phyloP scores from a whole-genome alignment of 176 grass and related monocot species.

The Eragrostis nindensis region DNA sequence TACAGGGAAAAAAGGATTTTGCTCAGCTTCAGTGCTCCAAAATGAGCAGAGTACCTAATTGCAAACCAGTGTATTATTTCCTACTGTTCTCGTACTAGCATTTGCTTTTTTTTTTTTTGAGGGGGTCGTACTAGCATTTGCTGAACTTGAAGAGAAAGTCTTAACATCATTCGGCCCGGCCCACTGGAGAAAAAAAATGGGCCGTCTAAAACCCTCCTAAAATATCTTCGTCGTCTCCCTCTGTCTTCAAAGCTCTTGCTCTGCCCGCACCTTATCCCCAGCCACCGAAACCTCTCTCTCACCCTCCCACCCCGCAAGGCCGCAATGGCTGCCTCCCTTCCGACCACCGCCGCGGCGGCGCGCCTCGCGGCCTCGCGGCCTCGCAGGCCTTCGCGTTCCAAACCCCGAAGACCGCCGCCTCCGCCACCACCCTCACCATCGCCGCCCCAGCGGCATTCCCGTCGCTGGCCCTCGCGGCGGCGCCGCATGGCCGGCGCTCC shows the following conservation, averaged over 20 bases:
- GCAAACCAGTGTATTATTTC: no score
- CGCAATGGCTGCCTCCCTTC: slow-evolving; percentile 62
- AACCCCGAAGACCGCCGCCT: not conserved
- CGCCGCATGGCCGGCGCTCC: not conserved
- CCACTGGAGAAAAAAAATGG: not conserved
- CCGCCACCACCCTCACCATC: not conserved
- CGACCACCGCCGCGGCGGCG: no score
- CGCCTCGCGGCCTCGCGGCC: slow-evolving; percentile 18
- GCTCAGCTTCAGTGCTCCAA: no score
- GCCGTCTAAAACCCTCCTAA: slow-evolving; percentile 16
- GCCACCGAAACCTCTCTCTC: slow-evolving; percentile 16
- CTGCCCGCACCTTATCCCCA: slow-evolving; percentile 51
- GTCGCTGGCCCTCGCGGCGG: not conserved
- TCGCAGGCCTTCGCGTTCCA: slow-evolving; percentile 19
- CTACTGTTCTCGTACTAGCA: no score
- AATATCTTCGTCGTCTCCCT: slow-evolving; percentile 32
- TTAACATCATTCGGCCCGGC: not conserved
- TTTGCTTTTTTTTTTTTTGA: no score
- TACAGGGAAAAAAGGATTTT: no score
- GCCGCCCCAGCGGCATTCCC: slow-evolving; percentile 11
- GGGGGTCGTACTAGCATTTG: no score
- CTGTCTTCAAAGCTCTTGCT: slow-evolving; percentile 11
- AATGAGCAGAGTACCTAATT: no score
- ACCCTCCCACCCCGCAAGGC: not conserved
- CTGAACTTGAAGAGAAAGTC: no score